Base-by-base conservation (phyloP, 2,329 filamentous ascomycete species). In the Corynespora cassiicola region DNA sequence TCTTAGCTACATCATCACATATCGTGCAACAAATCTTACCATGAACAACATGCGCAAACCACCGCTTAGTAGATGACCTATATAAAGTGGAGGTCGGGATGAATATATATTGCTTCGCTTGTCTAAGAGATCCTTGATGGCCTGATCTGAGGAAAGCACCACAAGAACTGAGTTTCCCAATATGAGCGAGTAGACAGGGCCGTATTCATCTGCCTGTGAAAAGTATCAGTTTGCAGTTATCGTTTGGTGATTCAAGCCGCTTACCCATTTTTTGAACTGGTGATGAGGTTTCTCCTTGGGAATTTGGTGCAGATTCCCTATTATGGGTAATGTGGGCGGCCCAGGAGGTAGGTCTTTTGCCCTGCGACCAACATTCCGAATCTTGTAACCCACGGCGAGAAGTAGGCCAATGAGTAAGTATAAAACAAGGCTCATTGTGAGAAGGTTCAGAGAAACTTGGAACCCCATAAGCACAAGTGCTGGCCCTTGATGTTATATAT, bases 221-320 rank as follows among this genome's bases (percentile, higher is more conserved):
- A n/a, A n/a, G n/a, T n/a, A n/a, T n/a, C n/a, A n/a, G n/a, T n/a
- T n/a, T n/a, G n/a, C n/a, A n/a, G n/a, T n/a, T n/a, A n/a, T n/a
- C n/a, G n/a, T n/a, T n/a, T n/a, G n/a, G n/a, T n/a, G n/a, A n/a
- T n/a, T n/a, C n/a, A n/a, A n/a, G n/a, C n/a, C n/a, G n/a, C n/a
- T n/a, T n/a, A n/a, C n/a, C 78, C 78, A 81, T 51, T 75, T 72
- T 25, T 75, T 58, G 39, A 78, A 78, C 39, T 78, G 73, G 0
- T 73, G 43, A 39, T 78, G 73, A 0, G 57, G 55, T 22, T 75
- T 56, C 4, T 61, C 29, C 2, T 54, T 57, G 1, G 74, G 74
- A 48, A 79, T 74, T 55, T 40, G 72, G 50, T 78, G 76, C 3
- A 79, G 47, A 27, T 79, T 79, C 2, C 77, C 77, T 9, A 79